A percentile compares a stretch with the other conserved stretches of the same genome.
Evolutionary conservation across 352 stramenopile species (phyloP).

Genomic region (Globisporangium emineosum): DNA sequence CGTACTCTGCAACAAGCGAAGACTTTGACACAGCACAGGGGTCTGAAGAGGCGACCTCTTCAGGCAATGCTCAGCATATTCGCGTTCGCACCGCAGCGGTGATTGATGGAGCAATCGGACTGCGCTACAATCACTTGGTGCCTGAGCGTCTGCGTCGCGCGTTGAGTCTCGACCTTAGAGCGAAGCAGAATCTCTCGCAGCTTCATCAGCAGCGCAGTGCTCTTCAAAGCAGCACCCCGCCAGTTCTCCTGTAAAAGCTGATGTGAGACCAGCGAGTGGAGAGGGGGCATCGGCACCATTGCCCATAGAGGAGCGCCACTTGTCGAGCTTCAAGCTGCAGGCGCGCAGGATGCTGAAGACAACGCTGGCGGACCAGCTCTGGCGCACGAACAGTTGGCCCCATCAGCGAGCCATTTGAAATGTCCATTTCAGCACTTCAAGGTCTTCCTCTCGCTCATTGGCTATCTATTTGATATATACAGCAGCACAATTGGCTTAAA

Average conservation of each 20-base stretch:
- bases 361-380: slow-evolving; percentile 20
- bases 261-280: too few species aligned
- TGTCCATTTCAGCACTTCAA: background rate
- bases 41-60: background rate
- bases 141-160: background rate
- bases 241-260: background rate
- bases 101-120: background rate
- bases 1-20: background rate
- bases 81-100: background rate
- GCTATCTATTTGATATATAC: too few species aligned
- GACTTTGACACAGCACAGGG: too few species aligned
- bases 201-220: background rate
- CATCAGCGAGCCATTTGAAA: background rate
- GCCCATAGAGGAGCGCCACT: background rate
- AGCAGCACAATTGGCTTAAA: background rate
- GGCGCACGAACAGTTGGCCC: slow-evolving; percentile 4
- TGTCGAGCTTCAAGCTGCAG: slow-evolving; percentile 8
- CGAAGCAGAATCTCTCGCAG: background rate
- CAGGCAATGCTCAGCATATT: background rate
- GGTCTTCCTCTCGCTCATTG: slow-evolving; percentile 7
- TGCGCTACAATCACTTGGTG: background rate
- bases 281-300: background rate
- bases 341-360: slow-evolving; percentile 1
- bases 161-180: background rate
- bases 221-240: background rate